phyloP scores from a whole-genome alignment of 805 yeast species.

The Metschnikowia shivogae region DNA sequence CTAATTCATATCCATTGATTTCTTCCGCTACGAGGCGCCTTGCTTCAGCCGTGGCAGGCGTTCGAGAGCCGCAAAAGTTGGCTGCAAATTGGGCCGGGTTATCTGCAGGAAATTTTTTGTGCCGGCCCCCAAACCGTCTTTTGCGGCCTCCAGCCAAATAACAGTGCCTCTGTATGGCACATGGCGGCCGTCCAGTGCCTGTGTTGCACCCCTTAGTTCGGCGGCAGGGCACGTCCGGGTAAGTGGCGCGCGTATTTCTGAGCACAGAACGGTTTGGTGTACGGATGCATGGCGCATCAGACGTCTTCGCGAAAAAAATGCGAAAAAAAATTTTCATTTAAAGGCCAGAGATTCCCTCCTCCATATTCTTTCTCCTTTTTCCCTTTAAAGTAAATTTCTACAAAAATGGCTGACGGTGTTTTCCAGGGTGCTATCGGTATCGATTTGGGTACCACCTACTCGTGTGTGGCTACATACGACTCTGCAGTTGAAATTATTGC shows the following conservation, averaged over 20 bases:
- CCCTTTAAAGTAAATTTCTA: constrained; percentile 12
- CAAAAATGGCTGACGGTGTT: constrained; percentile 31
- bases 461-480: constrained; percentile 49
- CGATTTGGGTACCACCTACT: constrained; percentile 51
- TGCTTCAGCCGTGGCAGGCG: too few relatives aligned
- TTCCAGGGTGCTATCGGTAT: constrained; percentile 43
- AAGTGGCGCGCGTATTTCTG: constrained; percentile 2
- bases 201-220: background rate
- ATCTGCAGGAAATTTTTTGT: too few relatives aligned
- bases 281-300: constrained; percentile 1
- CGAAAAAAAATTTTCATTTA: constrained; percentile 18
- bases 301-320: constrained; percentile 10
- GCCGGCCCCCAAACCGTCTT: too few relatives aligned
- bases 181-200: too few relatives aligned
- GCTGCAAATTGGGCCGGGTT: too few relatives aligned
- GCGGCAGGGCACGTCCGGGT: constrained; percentile 1
- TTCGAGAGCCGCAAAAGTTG: too few relatives aligned
- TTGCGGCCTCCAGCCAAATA: too few relatives aligned
- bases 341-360: constrained; percentile 13
- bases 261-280: background rate
- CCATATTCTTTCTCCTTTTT: constrained; percentile 12
- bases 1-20: too few relatives aligned
- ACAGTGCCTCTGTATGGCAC: too few relatives aligned
- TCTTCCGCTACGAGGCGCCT: too few relatives aligned
- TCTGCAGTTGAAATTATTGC: constrained; percentile 49